phyloP scores from a whole-genome alignment of 2,329 filamentous ascomycete species.

The Ophiostoma sp. region DNA sequence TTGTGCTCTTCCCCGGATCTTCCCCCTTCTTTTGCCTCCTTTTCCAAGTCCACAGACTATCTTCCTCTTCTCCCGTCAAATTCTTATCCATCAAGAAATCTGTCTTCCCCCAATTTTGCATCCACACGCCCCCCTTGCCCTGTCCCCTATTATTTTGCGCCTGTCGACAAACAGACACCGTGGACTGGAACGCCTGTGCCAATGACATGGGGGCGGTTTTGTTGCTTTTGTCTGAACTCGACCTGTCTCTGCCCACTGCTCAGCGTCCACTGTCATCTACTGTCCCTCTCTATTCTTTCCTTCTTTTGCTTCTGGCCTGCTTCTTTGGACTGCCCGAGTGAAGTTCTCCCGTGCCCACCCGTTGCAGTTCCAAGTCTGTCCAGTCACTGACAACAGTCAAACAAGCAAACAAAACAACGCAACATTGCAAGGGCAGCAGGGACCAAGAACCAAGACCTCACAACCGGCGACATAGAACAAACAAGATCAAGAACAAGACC shows the following conservation, averaged over 20 bases:
- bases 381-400: too few species aligned
- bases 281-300: neutral
- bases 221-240: neutral
- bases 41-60: neutral
- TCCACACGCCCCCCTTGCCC: neutral
- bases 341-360: neutral
- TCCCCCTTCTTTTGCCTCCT: neutral
- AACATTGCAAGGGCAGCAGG: too few species aligned
- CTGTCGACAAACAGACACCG: neutral
- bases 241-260: too few species aligned
- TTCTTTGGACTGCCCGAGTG: neutral
- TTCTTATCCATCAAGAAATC: neutral
- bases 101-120: neutral
- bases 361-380: neutral
- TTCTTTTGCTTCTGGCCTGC: neutral
- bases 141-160: neutral
- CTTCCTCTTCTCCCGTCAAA: conserved; percentile 1
- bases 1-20: neutral
- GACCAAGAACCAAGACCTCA: neutral
- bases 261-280: too few species aligned
- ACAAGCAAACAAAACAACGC: neutral
- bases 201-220: neutral
- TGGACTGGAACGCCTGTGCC: neutral
- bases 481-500: neutral
- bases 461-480: neutral